Evolutionary conservation across 805 yeast species (phyloP).

Genomic region (Pichia rugopelliculosa): DNA sequence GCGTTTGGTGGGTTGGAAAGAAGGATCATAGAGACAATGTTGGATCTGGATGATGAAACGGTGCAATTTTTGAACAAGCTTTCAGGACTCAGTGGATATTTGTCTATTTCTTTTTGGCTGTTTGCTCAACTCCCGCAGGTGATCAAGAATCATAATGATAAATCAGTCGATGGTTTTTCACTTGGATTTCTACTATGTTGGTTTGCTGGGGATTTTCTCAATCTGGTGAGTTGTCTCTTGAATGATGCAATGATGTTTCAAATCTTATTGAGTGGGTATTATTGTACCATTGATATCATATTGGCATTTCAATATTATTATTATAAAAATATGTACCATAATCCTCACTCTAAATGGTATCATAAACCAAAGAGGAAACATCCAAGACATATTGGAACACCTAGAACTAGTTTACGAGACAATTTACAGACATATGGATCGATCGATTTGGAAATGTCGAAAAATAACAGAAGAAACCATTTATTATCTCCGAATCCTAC

Average conservation of each 20-base stretch:
- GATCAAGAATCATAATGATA: conserved; percentile 45
- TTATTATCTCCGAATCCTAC: neutral
- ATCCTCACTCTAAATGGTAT: conserved; percentile 28
- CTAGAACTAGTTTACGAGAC: conserved; percentile 19
- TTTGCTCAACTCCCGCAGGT: conserved; percentile 74
- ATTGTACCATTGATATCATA: conserved; percentile 41
- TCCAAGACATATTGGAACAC: conserved; percentile 16
- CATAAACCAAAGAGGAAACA: conserved; percentile 15
- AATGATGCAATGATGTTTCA: conserved; percentile 44
- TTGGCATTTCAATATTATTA: conserved; percentile 41
- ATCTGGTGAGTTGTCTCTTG: conserved; percentile 41
- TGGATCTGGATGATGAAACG: neutral
- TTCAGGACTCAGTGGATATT: conserved; percentile 26
- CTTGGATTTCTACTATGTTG: conserved; percentile 52
- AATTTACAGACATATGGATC: conserved; percentile 14
- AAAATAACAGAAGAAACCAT: neutral
- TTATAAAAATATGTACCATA: conserved; percentile 34
- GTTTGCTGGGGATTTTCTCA: conserved; percentile 57
- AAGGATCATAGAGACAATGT: neutral
- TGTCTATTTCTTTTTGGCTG: conserved; percentile 54
- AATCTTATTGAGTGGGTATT: conserved; percentile 38
- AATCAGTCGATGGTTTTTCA: conserved; percentile 64
- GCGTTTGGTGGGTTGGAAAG: neutral
- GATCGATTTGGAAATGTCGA: neutral
- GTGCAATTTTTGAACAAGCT: conserved; percentile 6